Evolutionary conservation across 164 flowering plant species (phyloP), one percentile per base, ranked within the genome.

Genomic region (Echeveria elegans): DNA sequence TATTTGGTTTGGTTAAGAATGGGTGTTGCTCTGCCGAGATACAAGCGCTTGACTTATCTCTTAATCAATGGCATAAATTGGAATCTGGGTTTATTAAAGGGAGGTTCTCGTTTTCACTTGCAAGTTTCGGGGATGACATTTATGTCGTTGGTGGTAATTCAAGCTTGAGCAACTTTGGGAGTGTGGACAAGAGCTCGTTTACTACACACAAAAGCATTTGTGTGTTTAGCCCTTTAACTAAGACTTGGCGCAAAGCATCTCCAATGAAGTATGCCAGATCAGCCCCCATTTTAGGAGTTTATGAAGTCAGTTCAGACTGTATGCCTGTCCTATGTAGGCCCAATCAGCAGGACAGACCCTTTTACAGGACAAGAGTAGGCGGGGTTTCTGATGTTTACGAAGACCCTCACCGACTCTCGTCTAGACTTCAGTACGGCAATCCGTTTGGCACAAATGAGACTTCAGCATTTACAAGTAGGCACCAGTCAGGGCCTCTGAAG

Each of bases 361-460:
- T 78, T 72, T 68, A 81, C 18, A 76, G 91, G 77, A 68, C 93
- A 58, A 73, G 96, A 31, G 16, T 78, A 41, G 86, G 90, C 50
- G 92, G 93, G 34, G 83, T 80, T 19, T 89, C 96, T 2, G 95
- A 91, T 75, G 90, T 94, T 65, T 94, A 91, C 65, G 93, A 87
- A 76, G 99, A 94, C 81, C 99, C 99, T 68, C 99, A 94, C 74
- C 82, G 91, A 74, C 85, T 94, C 41, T 94, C 97, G 26, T 72
- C 86, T 6, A 83, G 98, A 69, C 89, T 91, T 45, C 92, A 89
- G 48, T 68, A 56, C 14, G 61, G 61, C 12, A 56, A 56, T 28
- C 61, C 81, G 34, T 69, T 75, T 36, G 83, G 72, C 72, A 88
- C 79, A 56, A 74, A 59, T 73, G 96, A 82, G 23, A 43, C 71